Evolutionary conservation across 202 grass and related monocot genomes (phyloP).

Genomic region (Zizania palustris): DNA sequence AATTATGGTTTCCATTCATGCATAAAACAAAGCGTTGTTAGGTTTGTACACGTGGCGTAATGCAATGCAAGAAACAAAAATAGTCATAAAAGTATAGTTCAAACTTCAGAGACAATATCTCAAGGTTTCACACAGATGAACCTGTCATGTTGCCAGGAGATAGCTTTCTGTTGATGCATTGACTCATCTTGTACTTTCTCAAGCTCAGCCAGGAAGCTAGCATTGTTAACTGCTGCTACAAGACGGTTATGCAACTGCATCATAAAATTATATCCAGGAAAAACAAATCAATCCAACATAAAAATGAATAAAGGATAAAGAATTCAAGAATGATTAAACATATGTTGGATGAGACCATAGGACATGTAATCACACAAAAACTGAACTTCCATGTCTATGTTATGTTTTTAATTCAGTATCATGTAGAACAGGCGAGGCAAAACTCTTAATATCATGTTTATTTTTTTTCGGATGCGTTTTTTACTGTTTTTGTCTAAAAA

Average conservation of each 20-base stretch:
- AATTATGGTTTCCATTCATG: slow-evolving; percentile 38
- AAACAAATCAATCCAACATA: slow-evolving; percentile 9
- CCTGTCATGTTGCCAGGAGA: slow-evolving; percentile 47
- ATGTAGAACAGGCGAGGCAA: too few relatives aligned
- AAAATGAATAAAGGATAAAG: not conserved
- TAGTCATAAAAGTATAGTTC: slow-evolving; percentile 10
- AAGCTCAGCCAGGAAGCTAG: slow-evolving; percentile 64
- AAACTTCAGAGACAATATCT: not conserved
- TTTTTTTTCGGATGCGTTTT: too few relatives aligned
- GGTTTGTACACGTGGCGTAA: not conserved
- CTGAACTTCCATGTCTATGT: too few relatives aligned
- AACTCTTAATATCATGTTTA: too few relatives aligned
- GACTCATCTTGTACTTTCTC: slow-evolving; percentile 63
- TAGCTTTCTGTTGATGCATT: slow-evolving; percentile 25
- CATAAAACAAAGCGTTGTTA: not conserved
- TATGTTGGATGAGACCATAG: not conserved
- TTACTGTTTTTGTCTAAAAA: too few relatives aligned
- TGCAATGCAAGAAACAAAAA: not conserved
- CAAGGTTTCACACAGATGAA: slow-evolving; percentile 26
- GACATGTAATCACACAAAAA: too few relatives aligned
- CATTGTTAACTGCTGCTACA: slow-evolving; percentile 57
- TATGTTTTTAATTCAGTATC: too few relatives aligned
- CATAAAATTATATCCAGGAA: slow-evolving; percentile 5
- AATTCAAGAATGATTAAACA: not conserved
- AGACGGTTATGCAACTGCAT: slow-evolving; percentile 75